These are phyloP conservation scores for Prunus mume DNA, from an alignment of 306 rosid genomes.

Conservation along the genomic window DNA sequence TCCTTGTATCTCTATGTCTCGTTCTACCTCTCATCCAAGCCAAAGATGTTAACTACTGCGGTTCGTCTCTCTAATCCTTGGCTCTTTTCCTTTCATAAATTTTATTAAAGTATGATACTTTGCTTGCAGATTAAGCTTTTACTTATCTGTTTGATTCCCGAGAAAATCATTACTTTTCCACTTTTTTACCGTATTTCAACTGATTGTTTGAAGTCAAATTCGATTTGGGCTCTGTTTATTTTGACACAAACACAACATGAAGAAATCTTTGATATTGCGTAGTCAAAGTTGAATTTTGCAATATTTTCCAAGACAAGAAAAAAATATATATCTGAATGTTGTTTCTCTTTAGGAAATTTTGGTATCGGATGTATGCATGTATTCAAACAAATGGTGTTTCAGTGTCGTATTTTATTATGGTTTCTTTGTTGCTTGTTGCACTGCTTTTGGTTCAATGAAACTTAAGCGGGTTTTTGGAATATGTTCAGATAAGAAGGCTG, in stretches of 20 bases:
- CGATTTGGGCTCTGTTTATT: not conserved
- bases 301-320: too few species aligned
- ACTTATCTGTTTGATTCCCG: not conserved
- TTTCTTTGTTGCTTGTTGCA: not conserved
- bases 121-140: not conserved
- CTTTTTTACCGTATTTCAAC: not conserved
- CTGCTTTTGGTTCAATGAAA: not conserved
- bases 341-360: not conserved
- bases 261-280: not conserved
- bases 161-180: not conserved
- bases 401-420: not conserved
- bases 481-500: conserved; percentile 56
- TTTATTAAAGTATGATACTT: not conserved
- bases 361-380: not conserved
- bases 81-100: not conserved
- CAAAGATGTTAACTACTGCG: conserved; percentile 51
- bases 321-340: not conserved
- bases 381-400: not conserved
- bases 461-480: not conserved
- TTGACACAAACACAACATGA: not conserved
- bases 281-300: not conserved
- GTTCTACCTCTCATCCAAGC: conserved; percentile 40
- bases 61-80: conserved; percentile 25
- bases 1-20: conserved; percentile 33
- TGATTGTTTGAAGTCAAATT: not conserved